Conservation (phyloP, 2,329 filamentous ascomycete genomes). For the Dactylellina drechsleri region DNA sequence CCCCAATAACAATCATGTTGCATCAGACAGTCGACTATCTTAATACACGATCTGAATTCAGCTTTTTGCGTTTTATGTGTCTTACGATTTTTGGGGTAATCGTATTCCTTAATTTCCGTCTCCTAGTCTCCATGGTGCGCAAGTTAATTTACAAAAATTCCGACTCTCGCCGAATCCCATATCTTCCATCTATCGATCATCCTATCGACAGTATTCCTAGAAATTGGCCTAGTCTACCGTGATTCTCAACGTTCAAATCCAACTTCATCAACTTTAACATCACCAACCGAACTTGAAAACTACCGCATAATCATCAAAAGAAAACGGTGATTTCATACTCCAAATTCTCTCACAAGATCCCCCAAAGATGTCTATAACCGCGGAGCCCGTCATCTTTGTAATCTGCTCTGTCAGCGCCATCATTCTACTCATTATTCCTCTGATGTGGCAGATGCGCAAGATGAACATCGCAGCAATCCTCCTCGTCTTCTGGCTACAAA, state of each 20-base stretch:
- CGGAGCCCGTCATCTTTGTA: constrained; percentile 46
- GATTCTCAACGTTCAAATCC: constrained; percentile 7
- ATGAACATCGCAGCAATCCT: constrained; percentile 70
- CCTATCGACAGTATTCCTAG: constrained; percentile 11
- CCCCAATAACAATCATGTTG: too few relatives aligned
- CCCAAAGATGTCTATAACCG: constrained; percentile 28
- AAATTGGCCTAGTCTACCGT: constrained; percentile 11
- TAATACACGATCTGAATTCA: too few relatives aligned
- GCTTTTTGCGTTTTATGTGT: too few relatives aligned
- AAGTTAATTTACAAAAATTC: neutral
- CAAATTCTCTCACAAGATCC: neutral
- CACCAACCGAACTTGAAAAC: neutral
- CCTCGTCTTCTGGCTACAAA: constrained; percentile 68
- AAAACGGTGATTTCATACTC: neutral
- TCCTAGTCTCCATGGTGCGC: too few relatives aligned
- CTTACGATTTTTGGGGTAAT: too few relatives aligned
- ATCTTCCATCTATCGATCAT: constrained; percentile 34
- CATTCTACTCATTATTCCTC: constrained; percentile 68
- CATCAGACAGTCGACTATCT: too few relatives aligned
- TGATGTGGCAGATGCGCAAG: constrained; percentile 71
- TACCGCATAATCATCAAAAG: too few relatives aligned
- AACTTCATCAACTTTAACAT: neutral
- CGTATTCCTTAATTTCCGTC: too few relatives aligned
- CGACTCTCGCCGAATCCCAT: constrained; percentile 28
- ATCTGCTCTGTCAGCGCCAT: constrained; percentile 60